Evolutionary conservation across 2,329 filamentous ascomycete species (phyloP), one percentile per base, ranked within the genome.

Genomic region (Chrysoporthe austroafricana): DNA sequence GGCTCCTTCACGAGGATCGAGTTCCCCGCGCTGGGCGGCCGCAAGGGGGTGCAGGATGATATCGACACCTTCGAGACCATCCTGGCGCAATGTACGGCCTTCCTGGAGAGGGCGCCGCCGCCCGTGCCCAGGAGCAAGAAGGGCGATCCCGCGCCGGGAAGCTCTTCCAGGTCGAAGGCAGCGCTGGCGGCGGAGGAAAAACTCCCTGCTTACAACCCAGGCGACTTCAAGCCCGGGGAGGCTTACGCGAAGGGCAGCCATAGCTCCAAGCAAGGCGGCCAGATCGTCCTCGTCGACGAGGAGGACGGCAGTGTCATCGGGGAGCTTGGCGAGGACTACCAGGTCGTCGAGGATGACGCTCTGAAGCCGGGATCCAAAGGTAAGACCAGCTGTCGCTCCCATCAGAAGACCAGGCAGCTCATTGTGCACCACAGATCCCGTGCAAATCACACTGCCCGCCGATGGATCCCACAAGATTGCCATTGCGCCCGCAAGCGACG

Each of bases 41-140:
- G 92, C 44, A 84, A 86, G 44, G 90, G 92, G 36, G 87, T 92
- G 1, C 94, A 97, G 78, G 94, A 98, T 77, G 95, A 97, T 77
- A 85, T 97, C 54, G 94, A 97, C 76, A 98, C 95, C 0, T 98
- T 97, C 75, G 95, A 98, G 83, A 97, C 95, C 3, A 98, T 98
- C 71, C 85, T 98, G 62, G 95, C 95, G n/a, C 94, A 98, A 80
- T 98, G 95, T 79, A 98, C 95, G 2, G 93, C 95, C 1, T 98
- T 99, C 78, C 86, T 97, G 4, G 95, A 98, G 79, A 89, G 94
- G 57, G 90, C 92, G 11, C 84, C 90, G 52, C 88, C 92, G 7
- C 89, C 87, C 11, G 69, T 73, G 64, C 73, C 76, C 70, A 76
- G 80, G 73, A 77, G 64, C 32, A 70, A 73, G 59, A 74, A 74